Evolutionary conservation across 2,329 filamentous ascomycete genomes (phyloP), one percentile per base, ranked within the genome.

Genomic region (Aspergillus cejpii): DNA sequence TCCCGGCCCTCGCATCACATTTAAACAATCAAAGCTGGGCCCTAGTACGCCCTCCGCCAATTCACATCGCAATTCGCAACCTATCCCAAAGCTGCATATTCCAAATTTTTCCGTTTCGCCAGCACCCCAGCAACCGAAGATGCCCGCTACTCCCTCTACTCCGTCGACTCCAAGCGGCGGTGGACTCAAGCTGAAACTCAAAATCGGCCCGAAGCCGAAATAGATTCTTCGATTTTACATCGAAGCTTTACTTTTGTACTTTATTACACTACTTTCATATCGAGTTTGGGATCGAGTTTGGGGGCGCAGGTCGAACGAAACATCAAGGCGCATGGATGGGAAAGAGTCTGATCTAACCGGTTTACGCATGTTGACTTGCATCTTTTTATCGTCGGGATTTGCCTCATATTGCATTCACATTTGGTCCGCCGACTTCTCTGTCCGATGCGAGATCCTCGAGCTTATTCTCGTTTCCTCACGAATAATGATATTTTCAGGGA

Each of bases 151-250:
- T 20, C 53, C 54, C 24, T 54, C 61, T 17, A 62, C 65, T 3
- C 58, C 66, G 8, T 54, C 61, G 11, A 62, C 60, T 1, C 63
- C 61, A 24, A 59, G 59, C 33, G 60, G 59, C 19, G 61, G 65
- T 14, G 64, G 65, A 26, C 50, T 71, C 39, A 73, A 72, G 51
- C 52, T 72, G 14, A 73, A 71, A 53, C 51, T 70, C 41, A 70
- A 67, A 44, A 56, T 69, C 40, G 62, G 61, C 41, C 54, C 59
- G 36, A 59, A 61, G 48, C 51, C 55, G 33, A 63, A 65, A 57
- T 65, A 55, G 53, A 24, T 27, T 36, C 31, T 38, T 31, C 11
- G 15, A 17, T 20, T 19, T 47, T 45, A 45, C 36, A 39, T 41
- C 19, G 39, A 36, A 38, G 34, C 29, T 28, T 43, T 44, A 48